Evolutionary conservation across 2,329 filamentous ascomycete genomes (phyloP).

Genomic region (Neonectria hederae): DNA sequence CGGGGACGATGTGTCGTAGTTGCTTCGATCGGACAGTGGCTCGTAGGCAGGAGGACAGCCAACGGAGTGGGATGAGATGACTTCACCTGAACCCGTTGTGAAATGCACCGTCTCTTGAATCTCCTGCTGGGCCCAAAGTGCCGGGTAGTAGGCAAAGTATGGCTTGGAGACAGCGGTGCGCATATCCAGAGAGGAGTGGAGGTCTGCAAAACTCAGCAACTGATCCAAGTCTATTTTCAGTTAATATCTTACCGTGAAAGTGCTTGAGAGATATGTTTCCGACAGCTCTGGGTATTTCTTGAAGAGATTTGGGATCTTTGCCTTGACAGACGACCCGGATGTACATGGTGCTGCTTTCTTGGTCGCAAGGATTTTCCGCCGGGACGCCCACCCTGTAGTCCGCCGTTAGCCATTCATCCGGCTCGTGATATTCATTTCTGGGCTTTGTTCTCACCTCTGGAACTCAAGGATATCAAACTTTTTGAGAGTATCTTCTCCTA

Average conservation of each 20-base stretch:
- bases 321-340: conserved; percentile 10
- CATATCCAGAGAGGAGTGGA: conserved; percentile 19
- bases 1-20: conserved; percentile 10
- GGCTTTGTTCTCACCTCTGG: background rate
- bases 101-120: conserved; percentile 10
- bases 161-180: conserved; percentile 19
- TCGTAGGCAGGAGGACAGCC: conserved; percentile 8
- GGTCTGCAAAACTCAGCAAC: conserved; percentile 6
- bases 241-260: conserved; percentile 4
- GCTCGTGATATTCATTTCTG: too few species aligned
- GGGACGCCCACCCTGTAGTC: conserved; percentile 8
- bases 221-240: background rate
- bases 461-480: conserved; percentile 10
- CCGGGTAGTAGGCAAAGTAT: conserved; percentile 24
- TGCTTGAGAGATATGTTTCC: conserved; percentile 11
- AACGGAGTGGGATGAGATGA: background rate
- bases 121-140: conserved; percentile 14
- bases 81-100: background rate
- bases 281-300: background rate
- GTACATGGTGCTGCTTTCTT: conserved; percentile 19
- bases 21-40: conserved; percentile 2
- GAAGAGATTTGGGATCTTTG: background rate
- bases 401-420: background rate
- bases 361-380: conserved; percentile 13
- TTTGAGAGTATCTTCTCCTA: background rate